Conservation (phyloP, 2,329 filamentous ascomycete species). For the Aspergillus sclerotialis region DNA sequence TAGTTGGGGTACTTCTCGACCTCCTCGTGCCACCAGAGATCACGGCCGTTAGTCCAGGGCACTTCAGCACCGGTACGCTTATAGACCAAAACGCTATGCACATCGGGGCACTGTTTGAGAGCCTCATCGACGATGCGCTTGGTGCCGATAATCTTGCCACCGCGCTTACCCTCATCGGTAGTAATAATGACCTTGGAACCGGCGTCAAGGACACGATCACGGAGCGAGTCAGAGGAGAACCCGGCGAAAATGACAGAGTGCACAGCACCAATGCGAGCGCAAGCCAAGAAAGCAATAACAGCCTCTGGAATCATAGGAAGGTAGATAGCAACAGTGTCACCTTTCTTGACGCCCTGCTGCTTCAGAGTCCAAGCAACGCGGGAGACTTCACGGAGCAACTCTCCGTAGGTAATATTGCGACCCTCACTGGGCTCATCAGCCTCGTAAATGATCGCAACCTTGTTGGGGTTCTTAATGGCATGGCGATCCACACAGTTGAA, state of each 20-base stretch:
- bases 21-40: constrained; percentile 99
- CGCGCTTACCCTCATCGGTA: constrained; percentile 93
- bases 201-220: constrained; percentile 89
- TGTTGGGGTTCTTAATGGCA: constrained; percentile 88
- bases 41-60: constrained; percentile 80
- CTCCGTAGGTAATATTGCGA: constrained; percentile 83
- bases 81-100: constrained; percentile 80
- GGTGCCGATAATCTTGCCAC: constrained; percentile 92
- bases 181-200: constrained; percentile 92
- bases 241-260: constrained; percentile 98
- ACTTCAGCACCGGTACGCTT: constrained; percentile 92
- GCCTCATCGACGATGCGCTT: constrained; percentile 99
- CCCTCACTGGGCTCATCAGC: constrained; percentile 84
- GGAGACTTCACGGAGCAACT: constrained; percentile 88
- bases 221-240: constrained; percentile 92
- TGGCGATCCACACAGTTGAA: constrained; percentile 98
- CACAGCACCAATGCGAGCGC: constrained; percentile 83
- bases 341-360: constrained; percentile 93
- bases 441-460: constrained; percentile 96
- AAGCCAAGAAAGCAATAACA: constrained; percentile 82
- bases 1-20: constrained; percentile 94
- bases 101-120: constrained; percentile 87
- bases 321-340: constrained; percentile 95
- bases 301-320: constrained; percentile 98
- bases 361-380: constrained; percentile 81